Evolutionary conservation across 2,329 filamentous ascomycete genomes (phyloP).

Genomic region (Penicillium freii): DNA sequence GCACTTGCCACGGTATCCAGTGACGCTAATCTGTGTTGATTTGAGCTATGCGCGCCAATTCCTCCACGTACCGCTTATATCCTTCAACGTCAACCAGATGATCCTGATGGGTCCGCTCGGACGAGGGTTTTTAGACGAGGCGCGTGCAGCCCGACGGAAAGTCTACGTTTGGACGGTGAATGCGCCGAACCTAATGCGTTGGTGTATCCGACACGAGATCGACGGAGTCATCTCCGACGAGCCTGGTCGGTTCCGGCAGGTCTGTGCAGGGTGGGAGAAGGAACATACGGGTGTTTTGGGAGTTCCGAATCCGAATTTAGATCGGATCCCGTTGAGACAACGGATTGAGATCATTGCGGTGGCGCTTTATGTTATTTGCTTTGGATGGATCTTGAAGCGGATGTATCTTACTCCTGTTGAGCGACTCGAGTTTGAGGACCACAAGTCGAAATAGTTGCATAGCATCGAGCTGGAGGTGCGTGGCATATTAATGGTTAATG

Average conservation of each 20-base stretch:
- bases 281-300: conserved; percentile 2
- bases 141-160: conserved; percentile 55
- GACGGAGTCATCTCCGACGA: conserved; percentile 88
- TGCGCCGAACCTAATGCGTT: conserved; percentile 72
- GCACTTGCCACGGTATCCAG: conserved; percentile 46
- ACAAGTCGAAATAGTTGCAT: conserved; percentile 11
- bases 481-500: background rate
- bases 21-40: conserved; percentile 46
- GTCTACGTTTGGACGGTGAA: conserved; percentile 89
- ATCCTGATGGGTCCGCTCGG: conserved; percentile 69
- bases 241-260: conserved; percentile 42
- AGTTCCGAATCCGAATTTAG: background rate
- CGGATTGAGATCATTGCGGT: conserved; percentile 9
- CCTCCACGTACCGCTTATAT: conserved; percentile 60
- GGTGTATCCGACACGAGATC: conserved; percentile 64
- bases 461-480: background rate
- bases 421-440: conserved; percentile 10
- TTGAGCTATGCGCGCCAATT: conserved; percentile 66
- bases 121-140: conserved; percentile 62
- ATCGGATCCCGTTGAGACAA: conserved; percentile 16
- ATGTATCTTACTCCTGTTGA: conserved; percentile 7
- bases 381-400: conserved; percentile 20
- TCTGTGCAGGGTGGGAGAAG: conserved; percentile 20
- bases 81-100: conserved; percentile 74
- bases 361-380: conserved; percentile 13